A percentile compares a stretch with the other conserved stretches of the same genome.
These are phyloP conservation scores for Daldinia grandis DNA, from an alignment of 495 filamentous ascomycete genomes.

Conservation along the genomic window DNA sequence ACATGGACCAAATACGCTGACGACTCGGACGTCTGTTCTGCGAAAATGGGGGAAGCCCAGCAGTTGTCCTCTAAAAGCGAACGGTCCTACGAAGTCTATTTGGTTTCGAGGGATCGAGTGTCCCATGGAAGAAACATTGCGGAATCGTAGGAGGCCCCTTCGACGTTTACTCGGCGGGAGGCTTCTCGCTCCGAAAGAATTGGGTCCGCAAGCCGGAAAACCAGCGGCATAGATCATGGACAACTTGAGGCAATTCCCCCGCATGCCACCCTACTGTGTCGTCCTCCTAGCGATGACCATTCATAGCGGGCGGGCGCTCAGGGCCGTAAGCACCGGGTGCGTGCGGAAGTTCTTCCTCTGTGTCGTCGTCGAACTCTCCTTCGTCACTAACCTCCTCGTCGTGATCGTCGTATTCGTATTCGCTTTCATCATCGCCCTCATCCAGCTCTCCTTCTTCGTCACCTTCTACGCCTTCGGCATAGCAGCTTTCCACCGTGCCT, in stretches of 20 bases:
- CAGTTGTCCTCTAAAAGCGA: neutral
- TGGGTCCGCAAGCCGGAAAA: slow-evolving; percentile 10
- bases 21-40: slow-evolving; percentile 1
- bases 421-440: slow-evolving; percentile 79
- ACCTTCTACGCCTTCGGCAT: slow-evolving; percentile 55
- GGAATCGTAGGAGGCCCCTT: neutral
- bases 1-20: slow-evolving; percentile 29
- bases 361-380: slow-evolving; percentile 49
- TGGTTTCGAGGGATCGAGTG: neutral
- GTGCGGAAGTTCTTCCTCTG: slow-evolving; percentile 48
- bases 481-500: slow-evolving; percentile 64
- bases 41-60: slow-evolving; percentile 1
- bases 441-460: slow-evolving; percentile 77
- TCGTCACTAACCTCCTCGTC: slow-evolving; percentile 62
- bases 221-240: slow-evolving; percentile 24
- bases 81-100: neutral
- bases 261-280: slow-evolving; percentile 31
- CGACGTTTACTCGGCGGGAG: neutral
- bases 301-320: slow-evolving; percentile 49
- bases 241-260: slow-evolving; percentile 10
- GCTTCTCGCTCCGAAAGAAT: neutral
- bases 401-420: slow-evolving; percentile 55
- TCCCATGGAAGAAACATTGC: neutral
- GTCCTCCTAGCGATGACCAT: slow-evolving; percentile 48
- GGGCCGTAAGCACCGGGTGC: slow-evolving; percentile 46